phyloP scores from a whole-genome alignment of 352 stramenopile genomes.

The Phytophthora citrophthora region DNA sequence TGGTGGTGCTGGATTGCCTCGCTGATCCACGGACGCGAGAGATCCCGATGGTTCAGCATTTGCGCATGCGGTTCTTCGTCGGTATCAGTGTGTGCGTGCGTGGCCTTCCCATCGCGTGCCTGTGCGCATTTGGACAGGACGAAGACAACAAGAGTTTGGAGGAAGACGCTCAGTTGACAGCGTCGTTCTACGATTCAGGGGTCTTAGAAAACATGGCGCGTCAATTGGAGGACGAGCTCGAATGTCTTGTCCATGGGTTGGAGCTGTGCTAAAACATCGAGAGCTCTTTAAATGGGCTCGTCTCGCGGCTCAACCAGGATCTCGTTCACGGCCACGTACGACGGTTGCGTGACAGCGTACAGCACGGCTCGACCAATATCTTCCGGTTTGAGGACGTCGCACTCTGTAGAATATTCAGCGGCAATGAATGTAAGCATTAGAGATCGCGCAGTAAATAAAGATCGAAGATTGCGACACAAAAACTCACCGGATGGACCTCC shows the following conservation, averaged over 20 bases:
- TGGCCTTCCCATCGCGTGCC: constrained; percentile 57
- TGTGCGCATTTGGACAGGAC: constrained; percentile 63
- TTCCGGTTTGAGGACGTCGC: constrained; percentile 81
- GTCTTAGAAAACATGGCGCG: constrained; percentile 49
- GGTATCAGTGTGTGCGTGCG: constrained; percentile 55
- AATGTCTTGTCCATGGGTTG: constrained; percentile 51
- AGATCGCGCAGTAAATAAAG: constrained; percentile 18
- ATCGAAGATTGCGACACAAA: constrained; percentile 7
- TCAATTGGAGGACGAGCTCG: constrained; percentile 55
- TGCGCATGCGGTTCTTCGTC: constrained; percentile 60
- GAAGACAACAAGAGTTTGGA: constrained; percentile 28
- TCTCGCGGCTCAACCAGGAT: constrained; percentile 91
- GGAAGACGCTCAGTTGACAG: constrained; percentile 19
- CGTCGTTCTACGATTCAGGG: constrained; percentile 46
- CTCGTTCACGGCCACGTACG: constrained; percentile 91
- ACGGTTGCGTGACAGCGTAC: constrained; percentile 86
- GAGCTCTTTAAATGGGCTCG: constrained; percentile 65
- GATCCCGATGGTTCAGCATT: constrained; percentile 64
- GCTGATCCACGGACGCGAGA: constrained; percentile 51
- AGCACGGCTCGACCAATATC: constrained; percentile 89
- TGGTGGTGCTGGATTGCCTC: constrained; percentile 57
- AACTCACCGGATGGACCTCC: constrained; percentile 52
- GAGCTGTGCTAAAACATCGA: constrained; percentile 28
- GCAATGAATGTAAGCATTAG: constrained; percentile 24
- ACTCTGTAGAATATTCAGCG: constrained; percentile 45